phyloP scores from a whole-genome alignment of 1,139 yeast genomes.

The Kodamaea plutei region DNA sequence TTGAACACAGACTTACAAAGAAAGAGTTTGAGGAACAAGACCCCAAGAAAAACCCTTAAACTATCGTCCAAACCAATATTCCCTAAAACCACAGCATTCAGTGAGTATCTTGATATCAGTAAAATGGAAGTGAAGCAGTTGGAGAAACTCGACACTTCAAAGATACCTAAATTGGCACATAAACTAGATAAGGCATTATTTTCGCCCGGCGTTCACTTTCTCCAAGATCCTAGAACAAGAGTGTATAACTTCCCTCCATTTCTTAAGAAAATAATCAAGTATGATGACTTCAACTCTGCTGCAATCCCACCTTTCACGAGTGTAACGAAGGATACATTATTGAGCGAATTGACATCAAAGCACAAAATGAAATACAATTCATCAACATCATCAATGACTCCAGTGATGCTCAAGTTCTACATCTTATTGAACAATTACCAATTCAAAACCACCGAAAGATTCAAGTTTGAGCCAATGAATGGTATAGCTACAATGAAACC shows the following conservation, averaged over 20 bases:
- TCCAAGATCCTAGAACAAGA: slow-evolving; percentile 73
- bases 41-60: too few relatives aligned
- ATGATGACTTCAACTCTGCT: slow-evolving; percentile 64
- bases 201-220: slow-evolving; percentile 79
- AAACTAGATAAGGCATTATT: slow-evolving; percentile 66
- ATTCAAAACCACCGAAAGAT: slow-evolving; percentile 19
- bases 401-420: slow-evolving; percentile 71
- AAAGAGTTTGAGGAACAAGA: slow-evolving; percentile 1
- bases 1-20: neutral
- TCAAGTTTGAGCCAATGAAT: slow-evolving; percentile 35
- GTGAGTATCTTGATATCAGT: slow-evolving; percentile 6
- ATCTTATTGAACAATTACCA: slow-evolving; percentile 56
- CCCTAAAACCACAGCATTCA: slow-evolving; percentile 1
- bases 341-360: slow-evolving; percentile 47
- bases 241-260: slow-evolving; percentile 66
- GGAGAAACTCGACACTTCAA: slow-evolving; percentile 19
- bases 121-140: slow-evolving; percentile 19
- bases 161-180: slow-evolving; percentile 50
- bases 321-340: slow-evolving; percentile 47
- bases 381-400: slow-evolving; percentile 87
- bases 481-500: slow-evolving; percentile 31
- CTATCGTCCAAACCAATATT: too few relatives aligned
- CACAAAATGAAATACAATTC: slow-evolving; percentile 52
- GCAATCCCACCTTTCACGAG: slow-evolving; percentile 56
- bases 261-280: slow-evolving; percentile 58